A percentile compares a stretch with the other conserved stretches of the same genome.
phyloP scores from a whole-genome alignment of 1,139 yeast species.

The Candida frijolesensis region DNA sequence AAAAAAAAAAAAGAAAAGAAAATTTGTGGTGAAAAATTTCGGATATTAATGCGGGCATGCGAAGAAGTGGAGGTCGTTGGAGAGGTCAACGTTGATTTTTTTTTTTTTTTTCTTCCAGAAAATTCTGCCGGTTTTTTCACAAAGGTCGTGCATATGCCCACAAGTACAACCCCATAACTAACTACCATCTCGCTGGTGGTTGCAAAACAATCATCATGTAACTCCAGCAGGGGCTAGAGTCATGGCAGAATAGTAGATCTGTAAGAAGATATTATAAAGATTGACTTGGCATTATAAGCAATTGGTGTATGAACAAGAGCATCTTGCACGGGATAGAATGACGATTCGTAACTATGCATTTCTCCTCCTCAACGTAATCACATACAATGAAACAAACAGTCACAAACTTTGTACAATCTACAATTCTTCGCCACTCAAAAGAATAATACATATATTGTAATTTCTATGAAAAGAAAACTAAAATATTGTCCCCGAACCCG shows the following conservation, averaged over 20 bases:
- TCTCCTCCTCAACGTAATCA: too few relatives aligned
- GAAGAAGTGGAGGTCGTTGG: not conserved
- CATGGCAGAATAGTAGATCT: too few relatives aligned
- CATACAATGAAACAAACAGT: too few relatives aligned
- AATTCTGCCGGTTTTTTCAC: not conserved
- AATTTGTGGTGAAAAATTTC: slow-evolving; percentile 3
- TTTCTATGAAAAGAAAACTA: not conserved
- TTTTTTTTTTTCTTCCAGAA: slow-evolving; percentile 6
- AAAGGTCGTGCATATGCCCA: not conserved
- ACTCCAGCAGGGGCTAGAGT: too few relatives aligned
- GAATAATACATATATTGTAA: not conserved
- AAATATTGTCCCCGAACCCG: slow-evolving; percentile 5
- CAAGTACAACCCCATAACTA: not conserved
- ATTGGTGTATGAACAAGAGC: too few relatives aligned
- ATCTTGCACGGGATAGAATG: too few relatives aligned
- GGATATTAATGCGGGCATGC: not conserved
- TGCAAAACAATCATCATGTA: not conserved
- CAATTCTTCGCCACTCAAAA: not conserved
- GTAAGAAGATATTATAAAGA: too few relatives aligned
- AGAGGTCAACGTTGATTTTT: not conserved
- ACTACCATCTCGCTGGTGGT: not conserved
- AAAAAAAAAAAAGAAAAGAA: not conserved
- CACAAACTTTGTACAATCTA: not conserved
- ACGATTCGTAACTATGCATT: too few relatives aligned
- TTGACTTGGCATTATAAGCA: too few relatives aligned